phyloP scores from a whole-genome alignment of 768 basidiomycete genomes.

The Lentinula sp. region DNA sequence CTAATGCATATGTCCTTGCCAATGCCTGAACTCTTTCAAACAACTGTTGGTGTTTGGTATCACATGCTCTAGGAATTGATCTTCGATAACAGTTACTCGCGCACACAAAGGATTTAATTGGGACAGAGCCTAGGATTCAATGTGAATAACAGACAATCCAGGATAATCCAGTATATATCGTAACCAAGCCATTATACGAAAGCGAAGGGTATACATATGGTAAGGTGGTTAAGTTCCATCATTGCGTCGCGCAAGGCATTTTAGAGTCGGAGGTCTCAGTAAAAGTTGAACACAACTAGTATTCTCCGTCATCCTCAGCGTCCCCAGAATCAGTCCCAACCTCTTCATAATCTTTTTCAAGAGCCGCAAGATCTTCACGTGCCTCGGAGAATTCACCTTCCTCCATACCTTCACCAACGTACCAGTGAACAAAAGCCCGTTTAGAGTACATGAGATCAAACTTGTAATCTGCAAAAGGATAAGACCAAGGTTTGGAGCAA shows the following conservation, averaged over 20 bases:
- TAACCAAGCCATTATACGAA: not conserved
- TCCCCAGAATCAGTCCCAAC: conserved; percentile 54
- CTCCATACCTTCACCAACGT: conserved; percentile 78
- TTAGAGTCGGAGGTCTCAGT: not conserved
- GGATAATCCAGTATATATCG: not conserved
- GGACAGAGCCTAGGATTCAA: not conserved
- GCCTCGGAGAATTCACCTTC: conserved; percentile 98
- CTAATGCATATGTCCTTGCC: no score
- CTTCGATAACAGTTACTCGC: no score
- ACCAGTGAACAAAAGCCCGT: conserved; percentile 66
- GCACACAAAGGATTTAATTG: not conserved
- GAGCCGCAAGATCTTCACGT: conserved; percentile 98
- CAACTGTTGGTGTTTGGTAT: no score
- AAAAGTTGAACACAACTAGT: conserved; percentile 12
- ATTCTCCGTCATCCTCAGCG: conserved; percentile 29
- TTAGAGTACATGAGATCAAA: conserved; percentile 98
- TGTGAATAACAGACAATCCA: not conserved
- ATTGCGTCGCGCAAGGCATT: not conserved
- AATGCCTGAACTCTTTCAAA: no score
- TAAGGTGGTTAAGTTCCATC: not conserved
- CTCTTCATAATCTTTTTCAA: conserved; percentile 96
- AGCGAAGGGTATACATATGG: not conserved
- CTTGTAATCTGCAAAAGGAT: conserved; percentile 68
- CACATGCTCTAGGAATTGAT: no score
- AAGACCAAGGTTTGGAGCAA: conserved; percentile 5